phyloP scores from a whole-genome alignment of 768 basidiomycete genomes.

The Pluteus cervinus region DNA sequence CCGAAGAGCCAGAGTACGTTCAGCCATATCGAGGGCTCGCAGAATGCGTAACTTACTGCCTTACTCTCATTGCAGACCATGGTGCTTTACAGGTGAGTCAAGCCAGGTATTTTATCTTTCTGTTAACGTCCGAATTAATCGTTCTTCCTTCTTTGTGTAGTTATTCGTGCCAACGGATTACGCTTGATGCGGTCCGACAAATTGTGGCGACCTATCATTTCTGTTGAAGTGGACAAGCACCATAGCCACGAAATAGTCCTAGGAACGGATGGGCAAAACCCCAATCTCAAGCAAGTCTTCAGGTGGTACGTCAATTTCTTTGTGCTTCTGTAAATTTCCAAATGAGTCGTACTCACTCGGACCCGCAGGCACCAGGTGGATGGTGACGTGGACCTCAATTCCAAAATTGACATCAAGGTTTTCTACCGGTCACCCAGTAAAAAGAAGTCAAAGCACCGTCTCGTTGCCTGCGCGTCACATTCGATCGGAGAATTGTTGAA shows the following conservation, averaged over 20 bases:
- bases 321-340: not conserved
- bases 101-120: not conserved
- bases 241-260: constrained; percentile 50
- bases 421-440: constrained; percentile 57
- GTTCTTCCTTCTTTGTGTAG: constrained; percentile 16
- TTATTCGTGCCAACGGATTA: constrained; percentile 36
- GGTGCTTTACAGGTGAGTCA: constrained; percentile 25
- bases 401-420: constrained; percentile 46
- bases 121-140: not conserved
- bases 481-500: constrained; percentile 48
- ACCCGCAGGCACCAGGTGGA: too few species aligned
- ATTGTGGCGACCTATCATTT: constrained; percentile 63
- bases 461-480: constrained; percentile 47
- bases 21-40: too few species aligned
- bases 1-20: too few species aligned
- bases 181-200: constrained; percentile 51
- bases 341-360: too few species aligned
- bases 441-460: constrained; percentile 48
- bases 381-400: constrained; percentile 26
- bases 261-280: constrained; percentile 65
- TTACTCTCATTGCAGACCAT: constrained; percentile 21
- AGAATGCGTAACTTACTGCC: too few species aligned
- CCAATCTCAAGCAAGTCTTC: constrained; percentile 52
- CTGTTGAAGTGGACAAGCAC: constrained; percentile 47
- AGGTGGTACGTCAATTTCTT: constrained; percentile 38